Base-by-base conservation (phyloP, 768 basidiomycete species). In the Kwoniella sp. region DNA sequence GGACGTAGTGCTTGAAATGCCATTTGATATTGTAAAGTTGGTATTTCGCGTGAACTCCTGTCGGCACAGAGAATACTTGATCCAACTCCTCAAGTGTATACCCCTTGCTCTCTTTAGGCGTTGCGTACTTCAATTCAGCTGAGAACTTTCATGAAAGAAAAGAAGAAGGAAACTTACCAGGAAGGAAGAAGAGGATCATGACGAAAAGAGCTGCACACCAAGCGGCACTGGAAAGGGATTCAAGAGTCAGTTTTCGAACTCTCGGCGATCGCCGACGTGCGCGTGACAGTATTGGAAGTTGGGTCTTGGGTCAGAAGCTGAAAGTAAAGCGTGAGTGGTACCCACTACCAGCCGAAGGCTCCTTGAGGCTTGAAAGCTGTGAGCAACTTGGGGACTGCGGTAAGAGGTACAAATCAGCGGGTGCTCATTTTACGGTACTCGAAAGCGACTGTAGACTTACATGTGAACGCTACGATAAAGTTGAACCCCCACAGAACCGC, bases 361-460 rank as follows among this genome's bases (percentile, higher is more conserved):
- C 88, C 89, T 68, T 86, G 85, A 1, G 87, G 85, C 63, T 81
- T 83, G 79, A 90, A 87, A 0, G 87, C 86, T 4, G 82, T 80
- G 19, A 87, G 73, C 25, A 90, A 80, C 9, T 83, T 84, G 13
- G 88, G 89, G 84, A 88, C 40, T 44, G 40, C 8, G 13, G 40
- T 9, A 44, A 19, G 4, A 44, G 40, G 40, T 19, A n/a, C n/a
- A n/a, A n/a, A n/a, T n/a, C n/a, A n/a, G n/a, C n/a, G n/a, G n/a
- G n/a, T n/a, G n/a, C n/a, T n/a, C n/a, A n/a, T n/a, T n/a, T n/a
- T n/a, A n/a, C n/a, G n/a, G n/a, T n/a, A n/a, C n/a, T n/a, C n/a
- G n/a, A n/a, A n/a, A n/a, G n/a, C n/a, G n/a, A n/a, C n/a, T n/a
- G 17, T 44, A 6, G 17, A 44, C 40, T 44, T 15, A 44, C 40